Percentiles rank a stretch among this genome's conserved stretches.
Evolutionary conservation across 192 early-diverging fungal genomes (phyloP).

Genomic region (Funneliformis geosporum): DNA sequence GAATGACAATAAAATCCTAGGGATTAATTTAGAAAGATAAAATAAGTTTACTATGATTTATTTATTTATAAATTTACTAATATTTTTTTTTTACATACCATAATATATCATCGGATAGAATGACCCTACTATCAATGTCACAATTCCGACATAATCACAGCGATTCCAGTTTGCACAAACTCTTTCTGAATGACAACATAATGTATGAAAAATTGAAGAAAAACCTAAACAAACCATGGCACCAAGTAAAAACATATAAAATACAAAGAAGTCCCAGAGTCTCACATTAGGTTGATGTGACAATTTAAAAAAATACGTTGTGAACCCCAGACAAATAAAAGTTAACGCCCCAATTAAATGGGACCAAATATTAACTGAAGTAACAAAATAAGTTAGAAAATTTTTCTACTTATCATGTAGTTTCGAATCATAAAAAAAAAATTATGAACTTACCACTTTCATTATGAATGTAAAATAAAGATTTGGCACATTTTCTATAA

Average conservation of each 20-base stretch:
- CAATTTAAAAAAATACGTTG: slow-evolving; percentile 47
- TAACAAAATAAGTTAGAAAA: not conserved
- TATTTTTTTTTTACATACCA: slow-evolving; percentile 32
- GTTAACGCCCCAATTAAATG: slow-evolving; percentile 74
- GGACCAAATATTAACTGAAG: slow-evolving; percentile 78
- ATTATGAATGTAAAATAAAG: slow-evolving; percentile 34
- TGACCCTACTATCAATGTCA: slow-evolving; percentile 72
- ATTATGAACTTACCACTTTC: slow-evolving; percentile 22
- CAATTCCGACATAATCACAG: slow-evolving; percentile 92
- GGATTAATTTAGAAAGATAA: not conserved
- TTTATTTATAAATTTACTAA: no score
- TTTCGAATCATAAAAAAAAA: not conserved
- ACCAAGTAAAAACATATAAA: slow-evolving; percentile 75
- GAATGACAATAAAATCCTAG: slow-evolving; percentile 51
- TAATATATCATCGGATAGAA: slow-evolving; percentile 56
- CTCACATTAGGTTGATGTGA: slow-evolving; percentile 48
- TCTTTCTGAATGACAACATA: slow-evolving; percentile 79
- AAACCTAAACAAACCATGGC: slow-evolving; percentile 77
- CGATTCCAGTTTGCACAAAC: slow-evolving; percentile 79
- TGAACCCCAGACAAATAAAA: slow-evolving; percentile 55
- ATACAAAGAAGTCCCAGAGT: slow-evolving; percentile 66
- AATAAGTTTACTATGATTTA: not conserved
- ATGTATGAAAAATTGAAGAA: slow-evolving; percentile 78
- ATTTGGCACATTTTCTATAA: slow-evolving; percentile 26
- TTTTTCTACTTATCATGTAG: not conserved